These are phyloP conservation scores for Protomyces inouyei DNA, from an alignment of 1,139 yeast species.

Conservation along the genomic window DNA sequence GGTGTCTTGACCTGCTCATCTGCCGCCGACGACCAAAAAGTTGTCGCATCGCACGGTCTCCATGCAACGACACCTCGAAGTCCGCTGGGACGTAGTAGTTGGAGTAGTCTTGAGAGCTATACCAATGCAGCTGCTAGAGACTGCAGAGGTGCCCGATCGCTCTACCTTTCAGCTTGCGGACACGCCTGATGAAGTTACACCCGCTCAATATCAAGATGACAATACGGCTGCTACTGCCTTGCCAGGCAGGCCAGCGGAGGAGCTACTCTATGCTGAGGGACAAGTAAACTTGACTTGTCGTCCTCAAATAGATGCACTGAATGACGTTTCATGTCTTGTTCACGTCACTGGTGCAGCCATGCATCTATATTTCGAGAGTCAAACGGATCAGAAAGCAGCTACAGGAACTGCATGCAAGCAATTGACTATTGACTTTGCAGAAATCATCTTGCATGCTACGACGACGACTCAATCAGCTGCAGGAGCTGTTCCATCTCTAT, in stretches of 20 bases:
- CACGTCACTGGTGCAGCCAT: not conserved
- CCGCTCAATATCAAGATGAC: not conserved
- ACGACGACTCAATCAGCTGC: not conserved
- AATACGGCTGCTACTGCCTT: not conserved
- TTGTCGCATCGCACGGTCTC: not conserved
- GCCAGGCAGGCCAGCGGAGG: not conserved
- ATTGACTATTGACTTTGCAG: not conserved
- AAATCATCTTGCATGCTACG: slow-evolving; percentile 5
- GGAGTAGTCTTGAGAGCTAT: not conserved
- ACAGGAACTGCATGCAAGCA: not conserved
- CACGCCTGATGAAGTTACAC: not conserved
- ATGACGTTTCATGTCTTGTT: not conserved
- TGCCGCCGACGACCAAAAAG: not conserved
- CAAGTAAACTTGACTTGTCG: not conserved
- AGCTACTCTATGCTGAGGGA: not conserved
- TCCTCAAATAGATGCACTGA: not conserved
- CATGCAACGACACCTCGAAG: not conserved
- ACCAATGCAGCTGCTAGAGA: not conserved
- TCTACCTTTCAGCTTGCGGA: not conserved
- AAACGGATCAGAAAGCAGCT: not conserved
- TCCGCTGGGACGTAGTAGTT: not conserved
- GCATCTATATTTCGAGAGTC: not conserved
- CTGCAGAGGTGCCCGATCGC: not conserved
- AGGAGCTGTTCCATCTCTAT: not conserved
- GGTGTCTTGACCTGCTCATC: not conserved